Evolutionary conservation across 305 asterid species (phyloP), one percentile per base, ranked within the genome.

Genomic region (Fraxinus xanthoxyloides): DNA sequence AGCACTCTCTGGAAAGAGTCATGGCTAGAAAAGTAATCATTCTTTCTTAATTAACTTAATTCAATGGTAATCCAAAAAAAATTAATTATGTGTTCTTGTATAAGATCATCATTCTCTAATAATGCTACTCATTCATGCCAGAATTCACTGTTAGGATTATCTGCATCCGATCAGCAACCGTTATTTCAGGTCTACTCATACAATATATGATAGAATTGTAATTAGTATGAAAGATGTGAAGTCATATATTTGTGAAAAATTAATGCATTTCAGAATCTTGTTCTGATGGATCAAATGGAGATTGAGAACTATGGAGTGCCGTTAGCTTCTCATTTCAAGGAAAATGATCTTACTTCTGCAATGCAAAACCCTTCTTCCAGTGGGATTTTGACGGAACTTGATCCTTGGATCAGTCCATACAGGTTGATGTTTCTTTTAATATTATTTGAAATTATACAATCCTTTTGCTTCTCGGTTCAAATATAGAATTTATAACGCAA

Each of bases 1-100:
- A 81, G 8, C 78, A 48, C 10, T 87, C 97, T 79, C 80, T 91
- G 10, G 80, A 87, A 65, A 83, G 51, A 76, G 82, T 90, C 74
- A 74, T 59, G 5, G 86, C 85, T 36, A 82, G 82, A 85, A 89
- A 87, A 81, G 97, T 91, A 6, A n/a, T 54, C n/a, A 54, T 54
- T 5, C 24, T n/a, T 54, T 54, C 63, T 17, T 1, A 7, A 74
- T 80, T 26, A 26, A 21, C 56, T 54, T 63, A 75, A 61, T 51
- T 72, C 23, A 51, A 72, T 43, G 2, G 72, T 26, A 31, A 48
- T 1, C n/a, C 23, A 31, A 4, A 6, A 72, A 26, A 21, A 82
- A 34, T 3, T 31, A 28, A 30, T 28, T 2, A 3, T 59, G 24
- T 78, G 15, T 19, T 40, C 1, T 59, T 31, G 28, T 40, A 2